Evolutionary conservation across 2,329 filamentous ascomycete species (phyloP).

Genomic region (Drechslera avenae): DNA sequence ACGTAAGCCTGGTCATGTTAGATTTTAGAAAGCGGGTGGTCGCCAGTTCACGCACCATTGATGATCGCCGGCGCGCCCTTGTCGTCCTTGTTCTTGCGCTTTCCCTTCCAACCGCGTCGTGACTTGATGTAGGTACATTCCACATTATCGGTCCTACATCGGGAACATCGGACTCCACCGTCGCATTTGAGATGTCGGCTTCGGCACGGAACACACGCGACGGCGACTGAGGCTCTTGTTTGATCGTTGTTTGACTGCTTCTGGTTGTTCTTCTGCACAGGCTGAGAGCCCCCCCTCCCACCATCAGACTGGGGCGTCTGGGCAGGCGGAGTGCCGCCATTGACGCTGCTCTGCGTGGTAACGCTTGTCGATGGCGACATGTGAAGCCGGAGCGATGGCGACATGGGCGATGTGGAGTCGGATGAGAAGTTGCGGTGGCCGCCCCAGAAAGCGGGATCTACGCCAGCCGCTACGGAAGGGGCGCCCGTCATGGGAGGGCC

Average conservation of each 20-base stretch:
- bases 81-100: constrained; percentile 47
- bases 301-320: constrained; percentile 40
- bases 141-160: constrained; percentile 53
- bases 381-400: constrained; percentile 34
- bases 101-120: constrained; percentile 56
- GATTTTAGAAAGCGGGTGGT: neutral
- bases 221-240: constrained; percentile 44
- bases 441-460: constrained; percentile 43
- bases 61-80: constrained; percentile 26
- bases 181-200: constrained; percentile 61
- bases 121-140: constrained; percentile 60
- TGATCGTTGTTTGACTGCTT: constrained; percentile 25
- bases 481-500: constrained; percentile 30
- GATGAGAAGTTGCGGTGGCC: constrained; percentile 34
- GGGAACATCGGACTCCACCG: constrained; percentile 55
- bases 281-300: constrained; percentile 24
- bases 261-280: constrained; percentile 26
- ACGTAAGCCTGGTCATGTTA: constrained; percentile 13
- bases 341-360: constrained; percentile 37
- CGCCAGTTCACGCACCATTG: constrained; percentile 26
- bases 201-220: constrained; percentile 60
- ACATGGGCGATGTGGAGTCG: constrained; percentile 29
- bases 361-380: constrained; percentile 39
- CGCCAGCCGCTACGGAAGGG: constrained; percentile 34
- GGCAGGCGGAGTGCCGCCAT: constrained; percentile 36